phyloP scores from a whole-genome alignment of 2,329 filamentous ascomycete species.

The Sporothrix euskadiensis region DNA sequence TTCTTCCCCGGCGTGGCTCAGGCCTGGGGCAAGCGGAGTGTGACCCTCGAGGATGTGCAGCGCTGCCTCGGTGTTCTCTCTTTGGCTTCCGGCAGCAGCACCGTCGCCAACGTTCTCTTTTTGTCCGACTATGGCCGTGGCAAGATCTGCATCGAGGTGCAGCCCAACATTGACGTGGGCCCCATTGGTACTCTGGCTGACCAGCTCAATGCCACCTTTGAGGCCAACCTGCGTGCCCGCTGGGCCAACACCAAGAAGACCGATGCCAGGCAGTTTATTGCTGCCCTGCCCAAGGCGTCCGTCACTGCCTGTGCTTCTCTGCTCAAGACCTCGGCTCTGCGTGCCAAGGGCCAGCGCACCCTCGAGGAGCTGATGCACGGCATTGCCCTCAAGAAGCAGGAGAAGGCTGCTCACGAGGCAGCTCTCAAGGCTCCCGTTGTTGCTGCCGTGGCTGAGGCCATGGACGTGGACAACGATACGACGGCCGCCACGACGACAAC shows the following conservation, averaged over 20 bases:
- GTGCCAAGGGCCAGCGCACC: conserved; percentile 66
- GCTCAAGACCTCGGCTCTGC: conserved; percentile 55
- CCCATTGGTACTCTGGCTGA: conserved; percentile 48
- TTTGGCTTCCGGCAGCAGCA: background rate
- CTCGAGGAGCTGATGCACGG: conserved; percentile 68
- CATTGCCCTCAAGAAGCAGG: conserved; percentile 55
- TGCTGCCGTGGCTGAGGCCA: background rate
- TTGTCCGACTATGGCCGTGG: conserved; percentile 47
- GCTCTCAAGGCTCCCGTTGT: conserved; percentile 41
- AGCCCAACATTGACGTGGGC: conserved; percentile 39
- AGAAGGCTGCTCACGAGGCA: conserved; percentile 42
- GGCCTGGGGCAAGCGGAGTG: conserved; percentile 70
- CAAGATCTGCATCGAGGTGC: conserved; percentile 59
- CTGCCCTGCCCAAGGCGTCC: conserved; percentile 56
- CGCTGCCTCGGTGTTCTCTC: conserved; percentile 61
- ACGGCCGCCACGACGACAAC: background rate
- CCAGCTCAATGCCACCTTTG: conserved; percentile 57
- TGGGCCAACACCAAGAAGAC: conserved; percentile 43
- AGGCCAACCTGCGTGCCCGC: conserved; percentile 49
- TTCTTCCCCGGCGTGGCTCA: conserved; percentile 64
- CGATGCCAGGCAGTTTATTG: conserved; percentile 53
- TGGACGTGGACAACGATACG: conserved; percentile 18
- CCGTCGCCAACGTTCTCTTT: conserved; percentile 39
- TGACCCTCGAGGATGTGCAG: conserved; percentile 65
- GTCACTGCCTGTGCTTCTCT: conserved; percentile 55